Conservation (phyloP, 129 eudicot genomes). For the Kitagawia praeruptora region DNA sequence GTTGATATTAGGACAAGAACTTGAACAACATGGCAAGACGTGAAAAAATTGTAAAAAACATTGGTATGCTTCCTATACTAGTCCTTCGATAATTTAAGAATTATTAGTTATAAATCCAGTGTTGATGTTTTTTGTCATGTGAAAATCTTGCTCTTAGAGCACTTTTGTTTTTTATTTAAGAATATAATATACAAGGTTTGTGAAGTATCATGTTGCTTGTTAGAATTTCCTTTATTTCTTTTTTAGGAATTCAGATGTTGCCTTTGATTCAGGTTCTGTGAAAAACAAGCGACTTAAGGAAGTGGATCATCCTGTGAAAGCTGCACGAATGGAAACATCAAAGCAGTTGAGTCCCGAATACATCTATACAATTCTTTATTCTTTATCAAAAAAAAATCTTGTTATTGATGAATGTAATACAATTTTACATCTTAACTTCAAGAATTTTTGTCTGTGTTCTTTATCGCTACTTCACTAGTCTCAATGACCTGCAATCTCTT, state of each 20-base stretch:
- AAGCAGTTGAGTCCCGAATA: slow-evolving; percentile 56
- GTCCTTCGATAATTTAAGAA: background rate
- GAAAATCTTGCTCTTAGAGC: background rate
- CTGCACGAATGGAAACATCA: slow-evolving; percentile 52
- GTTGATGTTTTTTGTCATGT: slow-evolving; percentile 4
- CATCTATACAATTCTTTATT: background rate
- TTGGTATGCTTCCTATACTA: background rate
- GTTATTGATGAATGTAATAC: background rate
- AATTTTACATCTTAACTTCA: background rate
- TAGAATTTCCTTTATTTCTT: slow-evolving; percentile 7
- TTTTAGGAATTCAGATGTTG: background rate
- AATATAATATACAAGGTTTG: background rate
- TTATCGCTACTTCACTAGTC: background rate
- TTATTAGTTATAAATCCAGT: background rate
- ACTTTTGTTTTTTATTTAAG: background rate
- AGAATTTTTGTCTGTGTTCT: background rate
- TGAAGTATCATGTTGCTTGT: background rate
- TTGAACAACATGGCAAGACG: background rate
- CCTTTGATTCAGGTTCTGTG: slow-evolving; percentile 39
- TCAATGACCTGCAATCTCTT: background rate
- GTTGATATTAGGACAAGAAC: background rate
- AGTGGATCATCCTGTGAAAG: slow-evolving; percentile 57
- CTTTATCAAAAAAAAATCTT: background rate
- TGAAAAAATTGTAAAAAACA: background rate
- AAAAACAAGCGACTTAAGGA: slow-evolving; percentile 84